A percentile compares a stretch with the other conserved stretches of the same genome.
phyloP scores from a whole-genome alignment of 176 grass and related monocot species.

The Oryza officinalis region DNA sequence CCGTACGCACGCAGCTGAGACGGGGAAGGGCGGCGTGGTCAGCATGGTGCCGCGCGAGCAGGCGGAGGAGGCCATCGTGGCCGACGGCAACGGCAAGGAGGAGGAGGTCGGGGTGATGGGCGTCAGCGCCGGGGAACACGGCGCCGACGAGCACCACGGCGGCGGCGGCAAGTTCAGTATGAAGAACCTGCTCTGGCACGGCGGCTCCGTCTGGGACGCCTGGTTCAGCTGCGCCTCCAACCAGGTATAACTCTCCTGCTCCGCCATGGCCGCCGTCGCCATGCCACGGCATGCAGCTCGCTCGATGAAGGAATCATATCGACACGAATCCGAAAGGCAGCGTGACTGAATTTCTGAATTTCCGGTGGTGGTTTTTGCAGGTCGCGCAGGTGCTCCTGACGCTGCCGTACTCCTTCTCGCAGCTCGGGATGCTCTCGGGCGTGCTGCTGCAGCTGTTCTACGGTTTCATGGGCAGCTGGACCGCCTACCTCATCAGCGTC shows the following conservation, averaged over 20 bases:
- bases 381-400: conserved; percentile 77
- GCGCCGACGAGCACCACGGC: conserved; percentile 39
- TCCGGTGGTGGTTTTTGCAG: conserved; percentile 14
- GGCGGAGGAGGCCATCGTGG: conserved; percentile 69
- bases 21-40: neutral
- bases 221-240: conserved; percentile 99
- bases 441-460: conserved; percentile 73
- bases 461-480: conserved; percentile 73
- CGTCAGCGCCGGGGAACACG: conserved; percentile 40
- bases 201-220: conserved; percentile 94
- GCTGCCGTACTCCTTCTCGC: conserved; percentile 76
- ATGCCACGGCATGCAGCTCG: neutral
- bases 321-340: neutral
- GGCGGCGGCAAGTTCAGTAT: conserved; percentile 46
- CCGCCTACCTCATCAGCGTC: conserved; percentile 77
- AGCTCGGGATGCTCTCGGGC: conserved; percentile 70
- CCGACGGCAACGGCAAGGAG: conserved; percentile 63
- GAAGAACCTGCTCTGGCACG: conserved; percentile 84
- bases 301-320: neutral
- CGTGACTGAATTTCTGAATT: neutral
- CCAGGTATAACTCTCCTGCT: conserved; percentile 54
- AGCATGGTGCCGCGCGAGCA: conserved; percentile 70
- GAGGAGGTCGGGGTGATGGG: conserved; percentile 68
- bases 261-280: neutral
- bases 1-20: conserved; percentile 33